phyloP scores from a whole-genome alignment of 192 early-diverging fungal genomes.

The Coemansia sp. region DNA sequence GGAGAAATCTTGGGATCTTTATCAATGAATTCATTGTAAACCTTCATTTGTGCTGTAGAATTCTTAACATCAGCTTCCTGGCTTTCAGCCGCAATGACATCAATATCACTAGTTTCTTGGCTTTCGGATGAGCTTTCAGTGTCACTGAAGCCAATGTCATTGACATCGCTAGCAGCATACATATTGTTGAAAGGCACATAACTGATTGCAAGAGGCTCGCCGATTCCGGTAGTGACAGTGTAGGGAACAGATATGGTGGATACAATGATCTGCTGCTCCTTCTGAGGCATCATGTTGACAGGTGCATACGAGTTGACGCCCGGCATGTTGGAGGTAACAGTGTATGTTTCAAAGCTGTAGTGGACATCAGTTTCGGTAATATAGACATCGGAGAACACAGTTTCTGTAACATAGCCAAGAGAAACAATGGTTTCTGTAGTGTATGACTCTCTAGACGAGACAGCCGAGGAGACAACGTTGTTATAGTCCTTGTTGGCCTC shows the following conservation, averaged over 20 bases:
- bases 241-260: neutral
- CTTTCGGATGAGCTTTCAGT: neutral
- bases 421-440: neutral
- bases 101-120: neutral
- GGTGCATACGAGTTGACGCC: neutral
- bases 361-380: neutral
- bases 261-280: neutral
- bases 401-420: constrained; percentile 4
- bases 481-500: neutral
- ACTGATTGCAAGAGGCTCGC: neutral
- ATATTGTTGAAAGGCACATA: neutral
- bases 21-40: neutral
- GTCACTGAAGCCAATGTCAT: neutral
- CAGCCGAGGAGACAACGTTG: neutral
- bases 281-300: neutral
- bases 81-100: neutral
- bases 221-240: neutral
- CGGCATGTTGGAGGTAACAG: neutral
- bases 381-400: neutral
- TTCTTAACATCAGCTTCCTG: no score
- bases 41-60: no score
- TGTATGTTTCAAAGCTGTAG: neutral
- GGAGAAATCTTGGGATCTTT: neutral
- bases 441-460: no score
- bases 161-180: neutral